A percentile compares a stretch with the other conserved stretches of the same genome.
Evolutionary conservation across 2,329 filamentous ascomycete genomes (phyloP).

Genomic region (Fusarium equiseti): DNA sequence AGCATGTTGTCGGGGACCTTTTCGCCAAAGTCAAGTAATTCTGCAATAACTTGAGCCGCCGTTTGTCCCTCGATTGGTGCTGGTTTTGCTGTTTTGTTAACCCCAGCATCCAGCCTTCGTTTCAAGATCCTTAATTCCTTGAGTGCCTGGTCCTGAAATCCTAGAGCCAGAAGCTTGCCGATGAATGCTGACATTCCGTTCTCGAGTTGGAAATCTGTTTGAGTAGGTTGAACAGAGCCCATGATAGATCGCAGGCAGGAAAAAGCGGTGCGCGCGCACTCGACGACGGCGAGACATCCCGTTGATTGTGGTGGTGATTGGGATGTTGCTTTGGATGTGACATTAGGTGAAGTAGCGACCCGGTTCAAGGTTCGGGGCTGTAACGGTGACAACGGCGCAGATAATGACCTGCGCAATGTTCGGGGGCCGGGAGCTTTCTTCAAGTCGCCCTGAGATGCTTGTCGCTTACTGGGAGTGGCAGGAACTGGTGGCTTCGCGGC

Average conservation of each 20-base stretch:
- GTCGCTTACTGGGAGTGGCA: conserved; percentile 50
- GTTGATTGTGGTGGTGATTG: conserved; percentile 52
- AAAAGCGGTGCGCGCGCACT: conserved; percentile 78
- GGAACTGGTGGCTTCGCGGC: conserved; percentile 65
- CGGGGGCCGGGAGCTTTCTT: conserved; percentile 54
- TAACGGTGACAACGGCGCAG: conserved; percentile 70
- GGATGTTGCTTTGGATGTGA: conserved; percentile 52
- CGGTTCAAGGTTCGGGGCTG: conserved; percentile 72
- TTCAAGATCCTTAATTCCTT: conserved; percentile 78
- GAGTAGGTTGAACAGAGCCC: conserved; percentile 62
- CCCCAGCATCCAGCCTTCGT: conserved; percentile 64
- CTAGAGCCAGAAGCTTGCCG: conserved; percentile 73
- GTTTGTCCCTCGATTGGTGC: conserved; percentile 49
- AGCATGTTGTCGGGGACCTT: conserved; percentile 60
- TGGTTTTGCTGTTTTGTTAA: conserved; percentile 51
- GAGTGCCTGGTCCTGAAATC: conserved; percentile 74
- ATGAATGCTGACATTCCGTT: conserved; percentile 78
- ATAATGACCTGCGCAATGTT: conserved; percentile 65
- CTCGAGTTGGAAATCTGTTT: conserved; percentile 77
- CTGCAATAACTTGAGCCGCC: conserved; percentile 58
- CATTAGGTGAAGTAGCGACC: conserved; percentile 65
- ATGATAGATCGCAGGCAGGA: conserved; percentile 71
- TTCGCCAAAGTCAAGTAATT: conserved; percentile 72
- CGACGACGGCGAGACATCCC: conserved; percentile 69
- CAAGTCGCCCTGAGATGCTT: conserved; percentile 51